phyloP scores from a whole-genome alignment of 495 filamentous ascomycete genomes.

The Lepidopterella palustris region DNA sequence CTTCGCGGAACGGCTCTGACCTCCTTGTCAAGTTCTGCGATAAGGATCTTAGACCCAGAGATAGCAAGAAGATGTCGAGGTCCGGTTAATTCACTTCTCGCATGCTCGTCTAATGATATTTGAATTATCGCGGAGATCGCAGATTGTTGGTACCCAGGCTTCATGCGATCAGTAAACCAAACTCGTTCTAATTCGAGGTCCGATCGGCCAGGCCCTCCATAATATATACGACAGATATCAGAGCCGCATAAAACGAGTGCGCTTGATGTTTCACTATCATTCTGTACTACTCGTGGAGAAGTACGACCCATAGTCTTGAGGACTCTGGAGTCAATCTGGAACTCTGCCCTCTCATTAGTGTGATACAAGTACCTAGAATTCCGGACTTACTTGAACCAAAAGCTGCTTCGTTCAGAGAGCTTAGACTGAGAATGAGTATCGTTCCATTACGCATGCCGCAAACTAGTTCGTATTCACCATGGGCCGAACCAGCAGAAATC shows the following conservation, averaged over 20 bases:
- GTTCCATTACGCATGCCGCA: slow-evolving; percentile 33
- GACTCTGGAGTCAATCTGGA: background rate
- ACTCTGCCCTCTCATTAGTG: background rate
- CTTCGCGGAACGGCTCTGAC: slow-evolving; percentile 48
- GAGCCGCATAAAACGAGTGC: slow-evolving; percentile 25
- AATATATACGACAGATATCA: slow-evolving; percentile 19
- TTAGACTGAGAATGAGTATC: slow-evolving; percentile 4
- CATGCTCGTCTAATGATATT: slow-evolving; percentile 23
- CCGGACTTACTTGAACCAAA: background rate
- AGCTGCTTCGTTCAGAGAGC: background rate
- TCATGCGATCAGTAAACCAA: slow-evolving; percentile 27
- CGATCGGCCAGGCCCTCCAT: background rate
- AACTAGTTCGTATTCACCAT: slow-evolving; percentile 5
- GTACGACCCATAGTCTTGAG: slow-evolving; percentile 15
- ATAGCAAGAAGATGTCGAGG: slow-evolving; percentile 16
- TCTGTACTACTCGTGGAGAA: slow-evolving; percentile 4
- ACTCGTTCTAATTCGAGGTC: slow-evolving; percentile 28
- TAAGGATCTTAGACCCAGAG: slow-evolving; percentile 42
- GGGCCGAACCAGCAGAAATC: background rate
- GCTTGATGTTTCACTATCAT: slow-evolving; percentile 7
- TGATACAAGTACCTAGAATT: background rate
- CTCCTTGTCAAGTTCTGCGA: slow-evolving; percentile 44
- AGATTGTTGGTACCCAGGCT: slow-evolving; percentile 21
- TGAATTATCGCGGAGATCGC: slow-evolving; percentile 20
- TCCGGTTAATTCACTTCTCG: background rate